phyloP scores from a whole-genome alignment of 441 rosid genomes.

The Eruca vesicaria region DNA sequence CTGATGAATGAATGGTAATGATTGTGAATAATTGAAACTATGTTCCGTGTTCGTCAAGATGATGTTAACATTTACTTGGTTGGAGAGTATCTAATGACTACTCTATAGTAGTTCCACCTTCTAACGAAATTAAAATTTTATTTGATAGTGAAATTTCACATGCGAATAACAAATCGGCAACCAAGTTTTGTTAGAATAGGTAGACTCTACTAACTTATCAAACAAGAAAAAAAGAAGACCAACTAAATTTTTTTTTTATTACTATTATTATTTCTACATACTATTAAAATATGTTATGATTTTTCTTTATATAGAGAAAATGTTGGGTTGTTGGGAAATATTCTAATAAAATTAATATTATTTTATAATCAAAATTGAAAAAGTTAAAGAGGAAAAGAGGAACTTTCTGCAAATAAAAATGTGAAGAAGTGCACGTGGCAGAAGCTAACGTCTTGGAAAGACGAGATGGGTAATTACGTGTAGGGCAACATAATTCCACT shows the following conservation, averaged over 20 bases:
- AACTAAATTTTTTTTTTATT: not conserved
- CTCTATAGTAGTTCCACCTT: not conserved
- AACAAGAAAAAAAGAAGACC: not conserved
- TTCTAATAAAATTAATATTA: too few relatives aligned
- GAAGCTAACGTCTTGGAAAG: conserved; percentile 32
- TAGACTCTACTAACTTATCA: conserved; percentile 20
- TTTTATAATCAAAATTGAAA: too few relatives aligned
- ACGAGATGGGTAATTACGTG: conserved; percentile 38
- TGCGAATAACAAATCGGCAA: conserved; percentile 1
- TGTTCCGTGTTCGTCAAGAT: conserved; percentile 32
- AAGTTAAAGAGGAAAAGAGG: not conserved
- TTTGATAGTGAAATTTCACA: not conserved
- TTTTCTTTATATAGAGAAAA: not conserved
- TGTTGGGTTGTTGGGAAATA: not conserved
- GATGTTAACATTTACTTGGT: not conserved
- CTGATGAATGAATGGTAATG: conserved; percentile 21
- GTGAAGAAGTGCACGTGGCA: conserved; percentile 30
- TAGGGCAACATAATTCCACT: conserved; percentile 33
- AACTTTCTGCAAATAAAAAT: not conserved
- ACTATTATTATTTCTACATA: too few relatives aligned
- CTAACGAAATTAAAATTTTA: not conserved
- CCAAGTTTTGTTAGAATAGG: not conserved
- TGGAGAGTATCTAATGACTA: not conserved
- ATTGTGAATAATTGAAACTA: conserved; percentile 28
- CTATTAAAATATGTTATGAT: not conserved